Conservation (phyloP, 805 yeast species). For the Brettanomyces naardenensis region DNA sequence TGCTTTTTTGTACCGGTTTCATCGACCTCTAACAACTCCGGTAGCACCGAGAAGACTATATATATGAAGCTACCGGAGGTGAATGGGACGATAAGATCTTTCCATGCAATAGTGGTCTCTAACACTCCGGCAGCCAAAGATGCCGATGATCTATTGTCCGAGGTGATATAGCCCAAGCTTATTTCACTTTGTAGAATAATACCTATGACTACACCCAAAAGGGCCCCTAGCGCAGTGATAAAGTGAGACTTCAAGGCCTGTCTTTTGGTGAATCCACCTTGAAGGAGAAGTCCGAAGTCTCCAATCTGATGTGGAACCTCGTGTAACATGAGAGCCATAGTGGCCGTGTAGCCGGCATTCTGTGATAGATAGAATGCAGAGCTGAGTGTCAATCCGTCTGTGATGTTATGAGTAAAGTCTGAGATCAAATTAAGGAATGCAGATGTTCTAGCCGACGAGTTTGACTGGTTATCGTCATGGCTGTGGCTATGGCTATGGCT, state of each 20-base stretch:
- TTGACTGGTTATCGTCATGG: slow-evolving; percentile 21
- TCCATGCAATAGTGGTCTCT: background rate
- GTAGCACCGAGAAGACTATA: slow-evolving; percentile 71
- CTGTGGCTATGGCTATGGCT: background rate
- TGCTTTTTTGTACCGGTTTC: slow-evolving; percentile 26
- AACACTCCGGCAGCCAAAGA: no score
- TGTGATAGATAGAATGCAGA: slow-evolving; percentile 58
- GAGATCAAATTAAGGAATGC: slow-evolving; percentile 63
- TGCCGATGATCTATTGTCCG: background rate
- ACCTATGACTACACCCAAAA: slow-evolving; percentile 58
- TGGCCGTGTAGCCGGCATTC: slow-evolving; percentile 58
- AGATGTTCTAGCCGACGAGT: slow-evolving; percentile 35
- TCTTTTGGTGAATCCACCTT: slow-evolving; percentile 59
- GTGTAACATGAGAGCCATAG: slow-evolving; percentile 65
- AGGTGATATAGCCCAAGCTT: background rate
- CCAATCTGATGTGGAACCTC: slow-evolving; percentile 81
- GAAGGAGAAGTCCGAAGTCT: slow-evolving; percentile 64
- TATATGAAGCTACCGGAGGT: slow-evolving; percentile 74
- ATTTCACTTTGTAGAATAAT: slow-evolving; percentile 39
- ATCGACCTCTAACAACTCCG: slow-evolving; percentile 50
- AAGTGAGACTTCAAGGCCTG: slow-evolving; percentile 64
- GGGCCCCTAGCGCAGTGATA: slow-evolving; percentile 57
- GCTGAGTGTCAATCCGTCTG: slow-evolving; percentile 72
- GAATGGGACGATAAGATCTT: slow-evolving; percentile 53
- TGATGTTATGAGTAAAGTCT: slow-evolving; percentile 65